These are phyloP conservation scores for Thielaviopsis punctulata DNA, from an alignment of 2,329 filamentous ascomycete genomes.

Conservation along the genomic window DNA sequence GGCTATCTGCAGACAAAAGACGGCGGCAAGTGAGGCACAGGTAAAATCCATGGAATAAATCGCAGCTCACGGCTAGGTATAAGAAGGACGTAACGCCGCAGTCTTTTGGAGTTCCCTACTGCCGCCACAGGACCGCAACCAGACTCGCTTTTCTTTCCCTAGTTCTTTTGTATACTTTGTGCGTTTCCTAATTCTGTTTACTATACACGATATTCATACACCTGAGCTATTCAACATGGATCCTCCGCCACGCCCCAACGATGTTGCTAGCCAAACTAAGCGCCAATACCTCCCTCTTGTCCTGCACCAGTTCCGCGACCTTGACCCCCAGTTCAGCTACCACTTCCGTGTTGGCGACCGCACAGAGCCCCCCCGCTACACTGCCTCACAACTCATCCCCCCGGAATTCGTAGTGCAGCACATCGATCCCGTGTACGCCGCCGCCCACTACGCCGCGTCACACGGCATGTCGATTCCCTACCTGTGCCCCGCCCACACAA, in stretches of 20 bases:
- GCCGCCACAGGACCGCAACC: not conserved
- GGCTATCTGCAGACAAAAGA: too few relatives aligned
- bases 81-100: not conserved
- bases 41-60: not conserved
- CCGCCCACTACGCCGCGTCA: slow-evolving; percentile 37
- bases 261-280: slow-evolving; percentile 6
- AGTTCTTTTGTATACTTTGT: too few relatives aligned
- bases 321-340: slow-evolving; percentile 41
- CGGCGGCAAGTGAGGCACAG: not conserved
- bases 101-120: not conserved
- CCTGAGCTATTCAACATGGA: slow-evolving; percentile 9
- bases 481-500: slow-evolving; percentile 60
- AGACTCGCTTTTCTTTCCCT: too few relatives aligned
- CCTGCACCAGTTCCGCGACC: slow-evolving; percentile 34
- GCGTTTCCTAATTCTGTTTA: too few relatives aligned
- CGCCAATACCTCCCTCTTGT: slow-evolving; percentile 47
- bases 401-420: slow-evolving; percentile 33
- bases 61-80: not conserved
- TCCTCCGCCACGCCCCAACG: slow-evolving; percentile 8
- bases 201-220: too few relatives aligned
- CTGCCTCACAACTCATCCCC: slow-evolving; percentile 14
- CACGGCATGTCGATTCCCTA: slow-evolving; percentile 37
- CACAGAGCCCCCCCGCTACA: slow-evolving; percentile 24
- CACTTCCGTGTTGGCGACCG: slow-evolving; percentile 35
- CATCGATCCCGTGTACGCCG: slow-evolving; percentile 42